A percentile compares a stretch with the other conserved stretches of the same genome.
These are phyloP conservation scores for Orbilia javanica DNA, from an alignment of 2,329 filamentous ascomycete species.

Conservation along the genomic window DNA sequence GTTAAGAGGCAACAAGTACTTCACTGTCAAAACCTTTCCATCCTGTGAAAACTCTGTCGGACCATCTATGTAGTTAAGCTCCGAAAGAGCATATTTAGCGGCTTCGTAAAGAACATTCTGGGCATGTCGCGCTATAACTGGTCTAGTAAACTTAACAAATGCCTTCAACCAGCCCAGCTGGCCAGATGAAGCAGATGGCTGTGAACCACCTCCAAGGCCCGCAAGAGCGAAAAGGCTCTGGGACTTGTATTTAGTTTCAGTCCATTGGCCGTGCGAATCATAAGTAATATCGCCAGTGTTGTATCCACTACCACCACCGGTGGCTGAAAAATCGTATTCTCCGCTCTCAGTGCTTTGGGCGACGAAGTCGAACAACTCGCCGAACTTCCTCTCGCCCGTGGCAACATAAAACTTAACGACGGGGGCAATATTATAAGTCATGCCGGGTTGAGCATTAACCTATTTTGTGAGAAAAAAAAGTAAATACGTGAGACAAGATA, in stretches of 20 bases:
- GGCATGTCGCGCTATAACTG: background rate
- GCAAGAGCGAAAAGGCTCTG: background rate
- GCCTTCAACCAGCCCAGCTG: background rate
- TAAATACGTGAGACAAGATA: background rate
- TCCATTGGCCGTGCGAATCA: background rate
- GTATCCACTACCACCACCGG: background rate
- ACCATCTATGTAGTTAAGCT: background rate
- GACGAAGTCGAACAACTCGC: conserved; percentile 14
- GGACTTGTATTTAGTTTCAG: background rate
- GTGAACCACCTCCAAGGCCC: background rate
- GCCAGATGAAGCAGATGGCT: no score
- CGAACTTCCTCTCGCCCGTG: background rate
- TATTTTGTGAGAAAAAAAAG: background rate
- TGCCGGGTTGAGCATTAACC: conserved; percentile 1
- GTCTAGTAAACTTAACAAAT: background rate
- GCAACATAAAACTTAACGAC: conserved; percentile 18
- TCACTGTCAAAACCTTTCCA: background rate
- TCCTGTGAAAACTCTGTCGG: background rate
- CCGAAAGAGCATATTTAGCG: background rate
- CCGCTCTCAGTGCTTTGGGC: background rate
- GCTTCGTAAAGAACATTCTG: background rate
- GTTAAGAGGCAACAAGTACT: background rate
- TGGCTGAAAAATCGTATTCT: conserved; percentile 9
- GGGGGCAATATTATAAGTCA: conserved; percentile 21
- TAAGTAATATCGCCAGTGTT: background rate